A percentile compares a stretch with the other conserved stretches of the same genome.
Conservation (phyloP, 1,139 yeast species). For the Fermentozyma sake region DNA sequence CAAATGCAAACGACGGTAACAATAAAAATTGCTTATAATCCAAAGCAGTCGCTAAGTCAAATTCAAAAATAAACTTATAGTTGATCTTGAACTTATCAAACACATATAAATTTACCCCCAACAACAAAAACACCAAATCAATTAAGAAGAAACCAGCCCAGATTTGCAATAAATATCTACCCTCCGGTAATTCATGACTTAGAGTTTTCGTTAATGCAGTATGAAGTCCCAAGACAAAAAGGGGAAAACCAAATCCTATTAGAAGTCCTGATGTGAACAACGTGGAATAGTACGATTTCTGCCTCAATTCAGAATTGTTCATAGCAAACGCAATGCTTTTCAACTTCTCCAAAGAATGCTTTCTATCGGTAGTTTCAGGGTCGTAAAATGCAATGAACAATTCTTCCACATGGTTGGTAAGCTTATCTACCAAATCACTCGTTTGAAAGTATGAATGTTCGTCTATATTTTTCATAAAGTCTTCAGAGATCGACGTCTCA, state of each 20-base stretch:
- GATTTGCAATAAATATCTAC: conserved; percentile 63
- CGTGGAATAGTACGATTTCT: conserved; percentile 32
- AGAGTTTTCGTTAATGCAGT: conserved; percentile 43
- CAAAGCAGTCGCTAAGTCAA: conserved; percentile 66
- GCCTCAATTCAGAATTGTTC: conserved; percentile 26
- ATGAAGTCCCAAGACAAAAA: conserved; percentile 50
- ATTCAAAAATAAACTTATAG: conserved; percentile 89
- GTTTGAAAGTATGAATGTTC: conserved; percentile 53
- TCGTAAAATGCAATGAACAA: conserved; percentile 66
- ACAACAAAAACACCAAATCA: conserved; percentile 53
- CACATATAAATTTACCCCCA: conserved; percentile 64
- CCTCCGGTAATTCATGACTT: conserved; percentile 42
- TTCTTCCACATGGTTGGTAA: conserved; percentile 62
- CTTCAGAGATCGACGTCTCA: conserved; percentile 40
- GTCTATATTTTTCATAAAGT: conserved; percentile 59
- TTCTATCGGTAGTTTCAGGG: conserved; percentile 58
- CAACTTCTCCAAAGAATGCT: conserved; percentile 69
- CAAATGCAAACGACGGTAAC: conserved; percentile 57
- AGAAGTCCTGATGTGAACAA: conserved; percentile 60
- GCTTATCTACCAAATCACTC: conserved; percentile 62
- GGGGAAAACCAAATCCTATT: conserved; percentile 68
- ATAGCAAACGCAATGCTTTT: conserved; percentile 46
- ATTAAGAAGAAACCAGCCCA: conserved; percentile 89
- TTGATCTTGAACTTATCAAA: conserved; percentile 78
- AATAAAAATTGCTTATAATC: conserved; percentile 62